A percentile compares a stretch with the other conserved stretches of the same genome.
phyloP scores from a whole-genome alignment of 768 basidiomycete genomes.

The Kwoniella shandongensis region DNA sequence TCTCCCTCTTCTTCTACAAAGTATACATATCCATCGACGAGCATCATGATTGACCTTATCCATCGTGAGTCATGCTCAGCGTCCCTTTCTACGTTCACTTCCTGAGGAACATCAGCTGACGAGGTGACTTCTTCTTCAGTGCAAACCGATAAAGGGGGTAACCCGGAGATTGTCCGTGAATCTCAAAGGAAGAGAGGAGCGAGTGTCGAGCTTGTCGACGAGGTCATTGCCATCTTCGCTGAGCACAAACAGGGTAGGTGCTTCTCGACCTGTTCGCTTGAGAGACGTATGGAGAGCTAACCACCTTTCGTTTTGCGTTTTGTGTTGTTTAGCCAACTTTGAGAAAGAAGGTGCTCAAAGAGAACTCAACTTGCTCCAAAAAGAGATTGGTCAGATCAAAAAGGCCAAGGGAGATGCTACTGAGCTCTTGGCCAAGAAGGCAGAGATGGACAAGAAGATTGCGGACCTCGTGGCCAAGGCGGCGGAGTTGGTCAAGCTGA shows the following conservation, averaged over 20 bases:
- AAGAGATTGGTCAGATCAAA: slow-evolving; percentile 89
- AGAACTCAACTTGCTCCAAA: slow-evolving; percentile 85
- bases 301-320: no score
- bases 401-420: slow-evolving; percentile 93
- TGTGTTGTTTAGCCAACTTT: slow-evolving; percentile 91
- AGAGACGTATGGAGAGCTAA: no score
- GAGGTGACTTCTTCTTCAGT: slow-evolving; percentile 36
- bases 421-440: slow-evolving; percentile 80
- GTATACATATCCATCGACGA: not conserved
- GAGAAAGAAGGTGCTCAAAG: slow-evolving; percentile 75
- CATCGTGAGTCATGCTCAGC: slow-evolving; percentile 16
- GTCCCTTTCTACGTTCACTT: not conserved
- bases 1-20: no score
- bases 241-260: slow-evolving; percentile 92
- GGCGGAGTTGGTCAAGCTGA: slow-evolving; percentile 63
- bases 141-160: slow-evolving; percentile 65
- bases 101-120: not conserved
- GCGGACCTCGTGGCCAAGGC: slow-evolving; percentile 77
- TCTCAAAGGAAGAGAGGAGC: slow-evolving; percentile 90
- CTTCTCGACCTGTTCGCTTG: not conserved
- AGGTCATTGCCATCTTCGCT: slow-evolving; percentile 84
- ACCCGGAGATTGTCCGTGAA: slow-evolving; percentile 82
- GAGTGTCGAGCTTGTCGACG: slow-evolving; percentile 87
- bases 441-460: slow-evolving; percentile 75
- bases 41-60: slow-evolving; percentile 27